Percentiles rank a stretch among this genome's conserved stretches.
Evolutionary conservation across 2,329 filamentous ascomycete genomes (phyloP).

Genomic region (Dendryphion nanum): DNA sequence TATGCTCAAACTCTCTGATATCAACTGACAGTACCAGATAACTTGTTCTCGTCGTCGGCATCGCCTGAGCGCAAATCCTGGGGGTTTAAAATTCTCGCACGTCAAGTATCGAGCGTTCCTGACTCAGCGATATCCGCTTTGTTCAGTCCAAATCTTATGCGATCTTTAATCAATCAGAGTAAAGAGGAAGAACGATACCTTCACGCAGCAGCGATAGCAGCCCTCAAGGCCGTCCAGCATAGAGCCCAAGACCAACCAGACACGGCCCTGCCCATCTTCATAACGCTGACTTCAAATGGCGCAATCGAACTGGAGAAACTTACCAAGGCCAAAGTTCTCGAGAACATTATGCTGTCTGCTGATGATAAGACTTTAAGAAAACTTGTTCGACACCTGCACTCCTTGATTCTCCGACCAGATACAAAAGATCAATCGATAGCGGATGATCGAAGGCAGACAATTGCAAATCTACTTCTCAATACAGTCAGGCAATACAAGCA

Average conservation of each 20-base stretch:
- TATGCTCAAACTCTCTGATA: not conserved
- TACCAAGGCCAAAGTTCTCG: constrained; percentile 82
- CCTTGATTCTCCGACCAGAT: constrained; percentile 47
- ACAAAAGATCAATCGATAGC: constrained; percentile 45
- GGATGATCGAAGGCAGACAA: constrained; percentile 46
- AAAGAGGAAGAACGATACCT: constrained; percentile 35
- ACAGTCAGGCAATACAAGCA: constrained; percentile 45
- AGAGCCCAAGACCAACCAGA: constrained; percentile 59
- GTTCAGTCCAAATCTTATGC: constrained; percentile 81
- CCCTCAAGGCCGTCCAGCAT: constrained; percentile 68
- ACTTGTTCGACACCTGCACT: constrained; percentile 54
- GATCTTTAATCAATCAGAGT: constrained; percentile 40
- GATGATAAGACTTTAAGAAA: constrained; percentile 48
- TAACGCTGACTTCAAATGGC: constrained; percentile 68
- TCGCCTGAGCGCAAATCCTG: constrained; percentile 89
- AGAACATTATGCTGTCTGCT: constrained; percentile 66
- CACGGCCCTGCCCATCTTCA: constrained; percentile 61
- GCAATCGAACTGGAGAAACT: constrained; percentile 79
- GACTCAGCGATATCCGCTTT: constrained; percentile 55
- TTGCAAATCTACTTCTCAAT: constrained; percentile 54
- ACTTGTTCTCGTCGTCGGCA: constrained; percentile 76
- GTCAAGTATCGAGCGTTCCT: constrained; percentile 61
- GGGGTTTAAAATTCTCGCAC: constrained; percentile 84
- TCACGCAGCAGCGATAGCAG: constrained; percentile 71
- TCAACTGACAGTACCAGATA: constrained; percentile 54